Conservation (phyloP, 176 grass and related monocot genomes). For the Triticum urartu region DNA sequence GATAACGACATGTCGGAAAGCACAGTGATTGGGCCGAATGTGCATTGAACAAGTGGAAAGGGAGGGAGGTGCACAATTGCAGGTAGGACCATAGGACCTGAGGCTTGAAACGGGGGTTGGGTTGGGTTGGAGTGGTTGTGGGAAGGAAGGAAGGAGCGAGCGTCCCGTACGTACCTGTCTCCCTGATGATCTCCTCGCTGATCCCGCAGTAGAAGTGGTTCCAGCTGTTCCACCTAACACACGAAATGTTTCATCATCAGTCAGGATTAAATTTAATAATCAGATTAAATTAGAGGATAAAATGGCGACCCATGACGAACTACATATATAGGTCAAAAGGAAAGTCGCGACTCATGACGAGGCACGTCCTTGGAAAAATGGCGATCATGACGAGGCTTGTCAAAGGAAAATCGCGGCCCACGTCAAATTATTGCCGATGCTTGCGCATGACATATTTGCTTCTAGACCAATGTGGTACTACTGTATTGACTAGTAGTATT, state of each 20-base stretch:
- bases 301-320: not conserved
- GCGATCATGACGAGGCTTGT: too few relatives aligned
- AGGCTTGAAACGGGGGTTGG: not conserved
- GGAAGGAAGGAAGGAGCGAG: not conserved
- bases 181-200: conserved; percentile 63
- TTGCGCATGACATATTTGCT: not conserved
- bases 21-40: not conserved
- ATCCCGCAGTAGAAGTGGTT: conserved; percentile 80
- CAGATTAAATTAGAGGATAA: not conserved
- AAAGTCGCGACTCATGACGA: not conserved
- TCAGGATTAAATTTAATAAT: not conserved
- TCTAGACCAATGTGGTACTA: not conserved
- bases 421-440: too few relatives aligned
- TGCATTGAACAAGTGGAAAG: not conserved
- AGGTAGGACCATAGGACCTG: not conserved
- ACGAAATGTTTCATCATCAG: not conserved
- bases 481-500: too few relatives aligned
- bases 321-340: not conserved
- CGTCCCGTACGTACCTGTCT: conserved; percentile 61
- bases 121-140: not conserved
- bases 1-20: not conserved
- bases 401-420: not conserved
- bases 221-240: conserved; percentile 93
- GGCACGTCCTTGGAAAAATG: not conserved
- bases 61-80: not conserved